These are phyloP conservation scores for Tuber magnatum DNA, from an alignment of 495 filamentous ascomycete genomes.

Conservation along the genomic window DNA sequence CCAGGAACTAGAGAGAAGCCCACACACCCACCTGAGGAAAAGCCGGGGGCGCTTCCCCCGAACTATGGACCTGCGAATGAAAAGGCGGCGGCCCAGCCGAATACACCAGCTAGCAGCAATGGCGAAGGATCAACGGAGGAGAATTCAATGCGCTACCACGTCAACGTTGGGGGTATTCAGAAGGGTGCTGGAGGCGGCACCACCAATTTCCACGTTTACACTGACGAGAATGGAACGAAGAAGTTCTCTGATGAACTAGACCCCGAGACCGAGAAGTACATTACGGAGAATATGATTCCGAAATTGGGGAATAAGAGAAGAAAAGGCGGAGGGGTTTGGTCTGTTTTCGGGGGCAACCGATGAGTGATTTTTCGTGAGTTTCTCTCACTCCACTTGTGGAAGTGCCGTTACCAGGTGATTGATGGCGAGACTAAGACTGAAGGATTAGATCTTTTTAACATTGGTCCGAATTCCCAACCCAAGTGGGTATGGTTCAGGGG, in stretches of 20 bases:
- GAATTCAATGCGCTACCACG: constrained; percentile 30
- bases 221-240: constrained; percentile 33
- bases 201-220: constrained; percentile 36
- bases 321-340: constrained; percentile 26
- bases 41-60: not conserved
- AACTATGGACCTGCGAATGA: not conserved
- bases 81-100: not conserved
- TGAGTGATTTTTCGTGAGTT: not conserved
- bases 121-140: constrained; percentile 7
- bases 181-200: constrained; percentile 30
- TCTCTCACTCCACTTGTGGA: not conserved
- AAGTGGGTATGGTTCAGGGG: not conserved
- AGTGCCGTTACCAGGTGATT: not conserved
- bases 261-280: constrained; percentile 37
- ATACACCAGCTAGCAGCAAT: not conserved
- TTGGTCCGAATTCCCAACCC: not conserved
- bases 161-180: constrained; percentile 38
- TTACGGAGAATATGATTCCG: constrained; percentile 39
- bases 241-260: constrained; percentile 27
- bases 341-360: constrained; percentile 35
- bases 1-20: not conserved
- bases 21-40: not conserved
- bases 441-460: not conserved
- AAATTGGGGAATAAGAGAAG: constrained; percentile 27
- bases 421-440: not conserved